Evolutionary conservation across 2,329 filamentous ascomycete genomes (phyloP).

Genomic region (Cladobotryum mycophilum): DNA sequence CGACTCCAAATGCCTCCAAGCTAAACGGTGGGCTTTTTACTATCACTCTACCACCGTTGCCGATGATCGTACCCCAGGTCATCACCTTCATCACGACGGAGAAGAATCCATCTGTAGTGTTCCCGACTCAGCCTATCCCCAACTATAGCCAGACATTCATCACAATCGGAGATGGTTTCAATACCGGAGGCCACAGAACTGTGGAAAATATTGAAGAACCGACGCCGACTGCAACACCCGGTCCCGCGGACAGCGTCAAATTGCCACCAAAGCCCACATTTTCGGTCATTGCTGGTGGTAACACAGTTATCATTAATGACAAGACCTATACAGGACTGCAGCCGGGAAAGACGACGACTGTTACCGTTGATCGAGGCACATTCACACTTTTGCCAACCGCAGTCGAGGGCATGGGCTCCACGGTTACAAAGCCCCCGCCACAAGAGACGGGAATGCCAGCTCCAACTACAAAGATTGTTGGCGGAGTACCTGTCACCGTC

Average conservation of each 20-base stretch:
- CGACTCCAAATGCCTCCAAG: not conserved
- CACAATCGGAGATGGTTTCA: slow-evolving; percentile 1
- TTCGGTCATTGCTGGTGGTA: slow-evolving; percentile 38
- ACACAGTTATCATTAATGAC: slow-evolving; percentile 41
- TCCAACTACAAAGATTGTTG: slow-evolving; percentile 33
- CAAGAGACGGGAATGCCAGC: slow-evolving; percentile 23
- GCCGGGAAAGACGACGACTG: slow-evolving; percentile 32
- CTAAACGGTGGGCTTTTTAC: not conserved
- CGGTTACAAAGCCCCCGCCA: slow-evolving; percentile 35
- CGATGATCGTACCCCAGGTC: slow-evolving; percentile 17
- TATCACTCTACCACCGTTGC: slow-evolving; percentile 4
- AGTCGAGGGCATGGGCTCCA: slow-evolving; percentile 39
- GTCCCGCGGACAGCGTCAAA: not conserved
- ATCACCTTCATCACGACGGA: slow-evolving; percentile 46
- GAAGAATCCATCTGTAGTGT: slow-evolving; percentile 48
- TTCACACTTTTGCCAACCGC: slow-evolving; percentile 45
- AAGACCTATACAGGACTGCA: slow-evolving; percentile 37
- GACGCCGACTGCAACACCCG: not conserved
- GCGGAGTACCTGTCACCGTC: slow-evolving; percentile 35
- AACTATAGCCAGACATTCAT: slow-evolving; percentile 28
- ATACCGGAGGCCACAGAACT: slow-evolving; percentile 15
- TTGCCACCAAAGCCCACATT: slow-evolving; percentile 21
- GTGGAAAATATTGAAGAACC: not conserved
- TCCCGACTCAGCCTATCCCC: slow-evolving; percentile 32
- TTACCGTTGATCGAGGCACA: slow-evolving; percentile 34